phyloP scores from a whole-genome alignment of 345 rosid genomes.

The Ceriops tagal region DNA sequence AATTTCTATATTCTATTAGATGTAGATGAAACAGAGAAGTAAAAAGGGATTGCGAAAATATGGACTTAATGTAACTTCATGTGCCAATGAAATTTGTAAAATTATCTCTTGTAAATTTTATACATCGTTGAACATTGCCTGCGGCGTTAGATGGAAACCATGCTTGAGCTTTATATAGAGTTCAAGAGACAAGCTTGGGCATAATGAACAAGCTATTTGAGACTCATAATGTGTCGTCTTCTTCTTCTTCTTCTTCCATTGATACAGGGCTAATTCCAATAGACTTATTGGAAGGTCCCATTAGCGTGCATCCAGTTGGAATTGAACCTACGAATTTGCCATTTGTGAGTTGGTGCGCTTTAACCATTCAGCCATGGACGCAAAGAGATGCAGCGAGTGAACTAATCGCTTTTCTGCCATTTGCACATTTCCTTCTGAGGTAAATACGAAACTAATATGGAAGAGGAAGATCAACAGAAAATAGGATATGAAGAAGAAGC shows the following conservation, averaged over 20 bases:
- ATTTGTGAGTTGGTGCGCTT: background rate
- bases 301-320: constrained; percentile 6
- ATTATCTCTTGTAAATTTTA: too few relatives aligned
- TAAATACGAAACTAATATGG: too few relatives aligned
- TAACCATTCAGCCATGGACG: background rate
- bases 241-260: background rate
- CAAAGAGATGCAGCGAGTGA: background rate
- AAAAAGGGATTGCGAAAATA: background rate
- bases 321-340: background rate
- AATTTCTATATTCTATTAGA: background rate
- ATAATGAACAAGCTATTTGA: too few relatives aligned
- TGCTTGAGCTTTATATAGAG: too few relatives aligned
- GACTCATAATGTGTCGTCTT: too few relatives aligned
- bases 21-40: background rate
- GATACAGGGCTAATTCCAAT: background rate
- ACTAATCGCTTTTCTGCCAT: too few relatives aligned
- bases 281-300: constrained; percentile 7
- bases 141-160: too few relatives aligned
- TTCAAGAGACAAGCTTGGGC: too few relatives aligned
- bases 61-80: background rate
- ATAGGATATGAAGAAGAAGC: too few relatives aligned
- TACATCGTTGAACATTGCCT: too few relatives aligned
- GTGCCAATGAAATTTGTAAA: background rate
- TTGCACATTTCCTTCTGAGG: too few relatives aligned
- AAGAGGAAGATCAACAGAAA: too few relatives aligned